phyloP scores from a whole-genome alignment of 2,329 filamentous ascomycete species.

The Keithomyces neogunnii region DNA sequence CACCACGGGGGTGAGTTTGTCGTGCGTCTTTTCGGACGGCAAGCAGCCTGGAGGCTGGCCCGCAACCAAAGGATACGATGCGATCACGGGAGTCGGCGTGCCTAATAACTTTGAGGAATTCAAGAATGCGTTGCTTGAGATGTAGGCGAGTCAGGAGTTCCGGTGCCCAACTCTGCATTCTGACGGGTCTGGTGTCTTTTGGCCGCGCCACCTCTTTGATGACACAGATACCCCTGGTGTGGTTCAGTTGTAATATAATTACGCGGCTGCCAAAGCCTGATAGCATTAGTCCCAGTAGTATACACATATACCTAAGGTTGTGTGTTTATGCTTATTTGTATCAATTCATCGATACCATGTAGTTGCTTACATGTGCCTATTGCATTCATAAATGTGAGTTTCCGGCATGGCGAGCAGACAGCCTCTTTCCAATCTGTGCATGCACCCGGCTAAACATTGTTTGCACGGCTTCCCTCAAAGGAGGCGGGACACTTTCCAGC shows the following conservation, averaged over 20 bases:
- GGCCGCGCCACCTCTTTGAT: no score
- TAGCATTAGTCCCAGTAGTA: no score
- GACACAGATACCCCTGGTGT: no score
- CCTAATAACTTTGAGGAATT: slow-evolving; percentile 32
- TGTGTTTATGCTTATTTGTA: no score
- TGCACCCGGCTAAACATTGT: slow-evolving; percentile 3
- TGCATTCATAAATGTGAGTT: no score
- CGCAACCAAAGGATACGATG: slow-evolving; percentile 36
- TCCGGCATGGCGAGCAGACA: background rate
- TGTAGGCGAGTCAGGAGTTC: background rate
- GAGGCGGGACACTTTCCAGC: background rate
- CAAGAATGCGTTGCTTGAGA: slow-evolving; percentile 22
- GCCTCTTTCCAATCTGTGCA: background rate
- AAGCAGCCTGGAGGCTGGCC: slow-evolving; percentile 32
- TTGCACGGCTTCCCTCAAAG: background rate
- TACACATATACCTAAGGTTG: no score
- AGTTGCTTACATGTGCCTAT: no score
- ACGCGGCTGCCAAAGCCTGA: no score
- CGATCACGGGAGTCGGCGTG: slow-evolving; percentile 41
- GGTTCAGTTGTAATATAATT: no score
- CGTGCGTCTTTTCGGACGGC: slow-evolving; percentile 29
- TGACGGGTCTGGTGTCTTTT: no score
- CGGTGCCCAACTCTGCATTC: no score
- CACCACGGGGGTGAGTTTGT: slow-evolving; percentile 27
- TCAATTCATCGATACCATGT: no score